Conservation (phyloP, 2,329 filamentous ascomycete genomes). For the Mollisiaceae sp. region DNA sequence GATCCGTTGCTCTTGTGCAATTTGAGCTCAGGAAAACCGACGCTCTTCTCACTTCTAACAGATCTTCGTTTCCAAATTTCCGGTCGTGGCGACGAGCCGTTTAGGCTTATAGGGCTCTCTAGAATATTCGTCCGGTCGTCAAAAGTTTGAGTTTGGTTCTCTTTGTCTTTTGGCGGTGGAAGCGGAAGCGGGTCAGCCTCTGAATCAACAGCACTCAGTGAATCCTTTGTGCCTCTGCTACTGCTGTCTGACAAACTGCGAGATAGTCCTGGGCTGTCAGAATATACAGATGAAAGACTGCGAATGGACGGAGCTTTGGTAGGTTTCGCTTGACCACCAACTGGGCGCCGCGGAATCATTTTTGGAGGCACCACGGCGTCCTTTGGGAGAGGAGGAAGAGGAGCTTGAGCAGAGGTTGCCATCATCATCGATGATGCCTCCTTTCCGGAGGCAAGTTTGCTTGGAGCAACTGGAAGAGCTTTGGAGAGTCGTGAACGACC, state of each 20-base stretch:
- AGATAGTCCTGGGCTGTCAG: constrained; percentile 34
- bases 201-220: constrained; percentile 36
- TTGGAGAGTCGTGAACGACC: constrained; percentile 39
- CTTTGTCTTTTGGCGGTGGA: constrained; percentile 35
- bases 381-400: constrained; percentile 35
- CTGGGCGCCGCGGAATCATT: constrained; percentile 36
- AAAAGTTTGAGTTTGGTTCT: constrained; percentile 10
- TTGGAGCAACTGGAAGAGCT: constrained; percentile 32
- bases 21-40: constrained; percentile 39
- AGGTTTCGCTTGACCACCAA: constrained; percentile 30
- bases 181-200: constrained; percentile 30
- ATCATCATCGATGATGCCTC: constrained; percentile 18
- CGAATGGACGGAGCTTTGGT: constrained; percentile 29
- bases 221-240: constrained; percentile 32
- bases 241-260: constrained; percentile 34
- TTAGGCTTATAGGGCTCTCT: constrained; percentile 30
- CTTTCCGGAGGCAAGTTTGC: constrained; percentile 8
- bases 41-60: constrained; percentile 35
- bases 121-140: constrained; percentile 22
- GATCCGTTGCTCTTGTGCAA: constrained; percentile 42
- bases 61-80: constrained; percentile 42
- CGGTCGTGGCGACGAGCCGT: constrained; percentile 31
- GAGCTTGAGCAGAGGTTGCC: constrained; percentile 24
- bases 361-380: constrained; percentile 26
- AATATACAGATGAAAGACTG: constrained; percentile 37